These are phyloP conservation scores for Fusarium graminum DNA, from an alignment of 2,329 filamentous ascomycete genomes.

Conservation along the genomic window DNA sequence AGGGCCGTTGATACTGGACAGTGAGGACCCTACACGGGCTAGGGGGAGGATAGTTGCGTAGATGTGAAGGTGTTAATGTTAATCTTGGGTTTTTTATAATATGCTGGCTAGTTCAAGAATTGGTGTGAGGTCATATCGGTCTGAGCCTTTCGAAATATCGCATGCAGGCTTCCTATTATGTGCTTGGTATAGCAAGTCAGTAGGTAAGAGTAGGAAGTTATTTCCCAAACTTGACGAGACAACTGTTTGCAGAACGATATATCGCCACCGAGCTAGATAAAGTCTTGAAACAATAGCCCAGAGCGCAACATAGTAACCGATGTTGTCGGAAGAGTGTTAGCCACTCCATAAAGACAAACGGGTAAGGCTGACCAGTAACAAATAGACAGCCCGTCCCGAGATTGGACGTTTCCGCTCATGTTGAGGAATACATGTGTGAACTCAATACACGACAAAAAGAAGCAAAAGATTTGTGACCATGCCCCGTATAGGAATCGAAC, in stretches of 20 bases:
- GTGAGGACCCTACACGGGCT: constrained; percentile 57
- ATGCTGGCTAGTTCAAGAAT: constrained; percentile 4
- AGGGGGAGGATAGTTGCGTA: constrained; percentile 56
- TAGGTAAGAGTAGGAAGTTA: background rate
- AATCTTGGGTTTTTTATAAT: constrained; percentile 2
- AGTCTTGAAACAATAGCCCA: background rate
- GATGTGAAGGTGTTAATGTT: constrained; percentile 13
- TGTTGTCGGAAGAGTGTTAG: background rate
- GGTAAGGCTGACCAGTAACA: constrained; percentile 4
- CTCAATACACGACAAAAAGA: background rate
- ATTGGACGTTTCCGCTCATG: background rate
- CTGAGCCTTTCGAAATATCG: background rate
- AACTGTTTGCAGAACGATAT: too few species aligned
- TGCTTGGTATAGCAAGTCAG: background rate
- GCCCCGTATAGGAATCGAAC: constrained; percentile 43
- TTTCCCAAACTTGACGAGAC: too few species aligned
- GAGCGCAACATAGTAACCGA: background rate
- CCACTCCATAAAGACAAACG: background rate
- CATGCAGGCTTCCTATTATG: background rate
- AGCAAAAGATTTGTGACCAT: background rate
- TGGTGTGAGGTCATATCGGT: background rate
- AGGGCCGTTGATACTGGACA: constrained; percentile 75
- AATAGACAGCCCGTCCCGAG: constrained; percentile 6
- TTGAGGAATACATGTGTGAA: too few species aligned
- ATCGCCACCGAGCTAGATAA: too few species aligned